phyloP scores from a whole-genome alignment of 805 yeast species.

The Metschnikowia lunata region DNA sequence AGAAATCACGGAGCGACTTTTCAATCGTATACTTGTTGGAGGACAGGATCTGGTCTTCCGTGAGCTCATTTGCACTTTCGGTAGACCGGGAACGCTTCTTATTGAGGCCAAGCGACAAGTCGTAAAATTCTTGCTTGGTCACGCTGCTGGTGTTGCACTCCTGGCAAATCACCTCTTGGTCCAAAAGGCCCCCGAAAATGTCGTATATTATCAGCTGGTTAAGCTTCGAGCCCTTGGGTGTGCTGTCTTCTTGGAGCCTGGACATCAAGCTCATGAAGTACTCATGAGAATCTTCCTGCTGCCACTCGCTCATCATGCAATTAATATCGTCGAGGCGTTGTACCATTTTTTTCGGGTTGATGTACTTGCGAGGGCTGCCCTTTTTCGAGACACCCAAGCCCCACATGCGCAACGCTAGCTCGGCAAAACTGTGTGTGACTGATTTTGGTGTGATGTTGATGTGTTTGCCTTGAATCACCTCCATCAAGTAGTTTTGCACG shows the following conservation, averaged over 20 bases:
- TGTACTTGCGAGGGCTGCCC: slow-evolving; percentile 37
- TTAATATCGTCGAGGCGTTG: slow-evolving; percentile 75
- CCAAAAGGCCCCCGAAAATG: slow-evolving; percentile 86
- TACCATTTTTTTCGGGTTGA: slow-evolving; percentile 75
- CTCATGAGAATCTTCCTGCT: slow-evolving; percentile 97
- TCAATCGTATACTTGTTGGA: slow-evolving; percentile 53
- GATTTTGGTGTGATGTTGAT: slow-evolving; percentile 47
- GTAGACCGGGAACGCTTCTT: slow-evolving; percentile 28
- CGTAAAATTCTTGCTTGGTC: slow-evolving; percentile 92
- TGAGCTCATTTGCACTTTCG: slow-evolving; percentile 1
- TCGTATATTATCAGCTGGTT: slow-evolving; percentile 82
- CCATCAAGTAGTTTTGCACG: slow-evolving; percentile 73
- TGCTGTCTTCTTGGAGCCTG: slow-evolving; percentile 84
- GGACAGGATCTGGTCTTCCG: neutral
- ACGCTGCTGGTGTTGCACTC: slow-evolving; percentile 77
- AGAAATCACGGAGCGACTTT: slow-evolving; percentile 74
- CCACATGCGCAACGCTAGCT: slow-evolving; percentile 69
- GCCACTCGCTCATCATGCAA: slow-evolving; percentile 96
- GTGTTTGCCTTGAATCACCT: slow-evolving; percentile 52
- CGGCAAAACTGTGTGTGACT: slow-evolving; percentile 64
- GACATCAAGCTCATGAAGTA: slow-evolving; percentile 90
- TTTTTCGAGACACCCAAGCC: slow-evolving; percentile 30
- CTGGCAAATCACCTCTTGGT: slow-evolving; percentile 81
- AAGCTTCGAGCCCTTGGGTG: slow-evolving; percentile 84
- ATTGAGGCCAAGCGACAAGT: slow-evolving; percentile 75